phyloP scores from a whole-genome alignment of 2,329 filamentous ascomycete species.

The Stagonosporopsis tanaceti region DNA sequence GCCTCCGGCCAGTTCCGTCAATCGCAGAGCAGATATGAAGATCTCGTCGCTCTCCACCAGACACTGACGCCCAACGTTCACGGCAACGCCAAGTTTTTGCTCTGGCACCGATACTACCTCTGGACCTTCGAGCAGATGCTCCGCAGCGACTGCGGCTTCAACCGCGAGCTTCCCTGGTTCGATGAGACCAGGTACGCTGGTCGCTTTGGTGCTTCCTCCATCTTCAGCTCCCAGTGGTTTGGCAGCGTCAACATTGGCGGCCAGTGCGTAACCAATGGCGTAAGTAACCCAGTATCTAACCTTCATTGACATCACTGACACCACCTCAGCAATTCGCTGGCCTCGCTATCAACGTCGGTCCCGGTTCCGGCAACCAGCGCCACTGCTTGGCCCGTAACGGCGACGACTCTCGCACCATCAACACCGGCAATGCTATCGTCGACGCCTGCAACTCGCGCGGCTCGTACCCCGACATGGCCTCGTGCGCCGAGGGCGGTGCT shows the following conservation, averaged over 20 bases:
- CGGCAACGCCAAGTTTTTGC: conserved; percentile 48
- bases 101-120: conserved; percentile 55
- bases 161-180: conserved; percentile 50
- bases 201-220: conserved; percentile 36
- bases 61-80: conserved; percentile 45
- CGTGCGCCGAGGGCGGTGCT: conserved; percentile 34
- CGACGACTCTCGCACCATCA: conserved; percentile 31
- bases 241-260: conserved; percentile 36
- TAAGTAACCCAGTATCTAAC: conserved; percentile 27
- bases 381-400: conserved; percentile 46
- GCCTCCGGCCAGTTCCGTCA: conserved; percentile 36
- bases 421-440: conserved; percentile 39
- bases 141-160: conserved; percentile 54
- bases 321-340: conserved; percentile 40
- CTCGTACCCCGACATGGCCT: conserved; percentile 41
- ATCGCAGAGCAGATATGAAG: conserved; percentile 44
- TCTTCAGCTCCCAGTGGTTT: conserved; percentile 42
- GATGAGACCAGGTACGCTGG: conserved; percentile 47
- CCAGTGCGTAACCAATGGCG: conserved; percentile 43
- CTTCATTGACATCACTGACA: conserved; percentile 10
- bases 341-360: conserved; percentile 42
- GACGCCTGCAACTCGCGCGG: conserved; percentile 37
- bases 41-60: conserved; percentile 47
- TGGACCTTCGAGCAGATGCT: conserved; percentile 54
- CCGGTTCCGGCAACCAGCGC: conserved; percentile 33